Conservation (phyloP, 1,139 yeast genomes). For the Kodamaea derodonti region DNA sequence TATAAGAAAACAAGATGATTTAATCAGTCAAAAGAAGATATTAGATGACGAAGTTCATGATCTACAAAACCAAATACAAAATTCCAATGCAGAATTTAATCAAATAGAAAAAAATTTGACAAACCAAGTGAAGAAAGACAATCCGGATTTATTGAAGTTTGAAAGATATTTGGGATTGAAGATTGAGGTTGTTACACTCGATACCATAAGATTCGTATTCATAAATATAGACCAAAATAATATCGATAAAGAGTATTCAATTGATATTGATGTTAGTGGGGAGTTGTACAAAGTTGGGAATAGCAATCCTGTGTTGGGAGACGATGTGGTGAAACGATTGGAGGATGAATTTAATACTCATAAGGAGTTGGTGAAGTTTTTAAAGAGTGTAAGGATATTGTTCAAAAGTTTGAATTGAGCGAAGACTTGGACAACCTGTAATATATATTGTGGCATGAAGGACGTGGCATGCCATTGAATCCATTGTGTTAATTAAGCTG, state of each 20-base stretch:
- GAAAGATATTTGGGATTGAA: slow-evolving; percentile 45
- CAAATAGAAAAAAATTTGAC: slow-evolving; percentile 17
- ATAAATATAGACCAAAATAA: slow-evolving; percentile 40
- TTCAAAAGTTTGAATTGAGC: slow-evolving; percentile 15
- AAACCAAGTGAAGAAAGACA: slow-evolving; percentile 30
- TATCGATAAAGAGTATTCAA: slow-evolving; percentile 31
- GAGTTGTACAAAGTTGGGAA: slow-evolving; percentile 28
- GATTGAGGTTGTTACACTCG: slow-evolving; percentile 37
- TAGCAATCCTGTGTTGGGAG: slow-evolving; percentile 30
- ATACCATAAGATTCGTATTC: slow-evolving; percentile 37
- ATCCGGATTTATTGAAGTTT: slow-evolving; percentile 37
- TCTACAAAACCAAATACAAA: slow-evolving; percentile 20
- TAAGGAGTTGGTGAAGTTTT: slow-evolving; percentile 35
- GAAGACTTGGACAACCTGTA: no score
- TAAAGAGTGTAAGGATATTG: slow-evolving; percentile 29
- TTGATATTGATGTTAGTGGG: slow-evolving; percentile 36
- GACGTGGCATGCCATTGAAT: no score
- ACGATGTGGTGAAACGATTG: slow-evolving; percentile 17
- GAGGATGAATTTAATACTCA: slow-evolving; percentile 32
- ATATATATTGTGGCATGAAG: no score
- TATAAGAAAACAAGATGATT: slow-evolving; percentile 18
- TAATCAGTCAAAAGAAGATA: slow-evolving; percentile 19
- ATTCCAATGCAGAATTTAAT: slow-evolving; percentile 18
- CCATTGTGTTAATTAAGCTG: no score
- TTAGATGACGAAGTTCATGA: slow-evolving; percentile 25